Evolutionary conservation across 495 filamentous ascomycete genomes (phyloP), one percentile per base, ranked within the genome.

Genomic region (Hapsidospora chrysogenum): DNA sequence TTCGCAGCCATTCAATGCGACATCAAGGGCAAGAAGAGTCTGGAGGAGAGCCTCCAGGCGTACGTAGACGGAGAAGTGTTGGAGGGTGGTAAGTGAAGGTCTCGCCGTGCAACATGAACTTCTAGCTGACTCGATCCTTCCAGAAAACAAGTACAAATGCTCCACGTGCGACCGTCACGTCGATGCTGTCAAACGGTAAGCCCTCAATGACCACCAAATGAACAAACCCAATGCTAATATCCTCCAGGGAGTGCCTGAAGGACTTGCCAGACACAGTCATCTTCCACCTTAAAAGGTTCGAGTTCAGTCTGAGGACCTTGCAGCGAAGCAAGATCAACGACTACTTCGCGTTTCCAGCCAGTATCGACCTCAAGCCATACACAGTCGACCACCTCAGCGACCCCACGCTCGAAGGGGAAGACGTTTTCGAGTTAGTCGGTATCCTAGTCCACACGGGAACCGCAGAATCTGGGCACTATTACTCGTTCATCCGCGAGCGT

Each of bases 1-100:
- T 99, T 95, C 52, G 92, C 83, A 6, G 89, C 89, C 9, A 89
- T 99, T 37, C 84, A 94, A 41, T 92, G 87, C 53, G 92, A 94
- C 42, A 93, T 99, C 43, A 89, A 93, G 49, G 89, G 89, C 29
- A 99, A 95, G 53, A 66, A 61, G 5, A 75, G 58, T 21, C 68
- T 99, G 1, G 64, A 80, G 40, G 85, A 96, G 38, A 95, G 89
- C 49, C 58, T 99, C 9, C 74, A 83, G 46, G 85, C 87, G 5
- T 96, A 93, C 51, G 86, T 96, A 9, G 81, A 87, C 48, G 89
- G 89, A 1, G 92, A 99, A 48, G 74, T 89, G 29, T 89, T 96
- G 86, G 85, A 92, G 68, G 89, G 89, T 46, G 77, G 76, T 78
- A 37, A 35, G 71, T 60, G 17, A 29, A 39, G n/a, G 18, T 3